phyloP scores from a whole-genome alignment of 495 filamentous ascomycete species.

The Aspergillus mulundensis region DNA sequence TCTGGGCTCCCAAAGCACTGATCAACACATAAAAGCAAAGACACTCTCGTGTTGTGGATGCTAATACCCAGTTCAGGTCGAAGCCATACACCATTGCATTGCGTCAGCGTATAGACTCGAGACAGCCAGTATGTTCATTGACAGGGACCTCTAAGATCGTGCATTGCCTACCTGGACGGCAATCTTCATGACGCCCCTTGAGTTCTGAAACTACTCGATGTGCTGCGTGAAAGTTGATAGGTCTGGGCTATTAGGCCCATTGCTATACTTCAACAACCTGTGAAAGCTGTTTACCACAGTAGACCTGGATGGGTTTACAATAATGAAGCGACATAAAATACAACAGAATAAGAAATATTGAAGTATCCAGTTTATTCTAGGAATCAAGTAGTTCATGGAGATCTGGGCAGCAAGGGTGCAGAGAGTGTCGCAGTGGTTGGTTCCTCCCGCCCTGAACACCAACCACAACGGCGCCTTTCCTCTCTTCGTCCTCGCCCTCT shows the following conservation, averaged over 20 bases:
- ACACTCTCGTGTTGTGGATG: too few relatives aligned
- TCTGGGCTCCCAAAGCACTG: neutral
- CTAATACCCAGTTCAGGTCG: too few relatives aligned
- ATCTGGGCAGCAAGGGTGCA: neutral
- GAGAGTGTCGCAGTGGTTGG: slow-evolving; percentile 3
- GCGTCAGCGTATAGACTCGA: too few relatives aligned
- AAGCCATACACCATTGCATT: too few relatives aligned
- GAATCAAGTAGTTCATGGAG: neutral
- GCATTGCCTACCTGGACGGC: too few relatives aligned
- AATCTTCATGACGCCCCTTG: neutral
- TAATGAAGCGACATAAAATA: neutral
- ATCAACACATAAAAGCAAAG: too few relatives aligned
- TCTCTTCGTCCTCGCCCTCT: slow-evolving; percentile 13
- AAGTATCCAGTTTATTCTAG: neutral
- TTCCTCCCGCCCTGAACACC: slow-evolving; percentile 9
- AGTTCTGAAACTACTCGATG: neutral
- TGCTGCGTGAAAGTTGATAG: neutral
- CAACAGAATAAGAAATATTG: neutral
- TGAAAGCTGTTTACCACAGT: neutral
- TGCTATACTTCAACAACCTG: neutral
- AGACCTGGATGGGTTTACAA: neutral
- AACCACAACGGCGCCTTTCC: slow-evolving; percentile 13
- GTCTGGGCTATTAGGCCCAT: too few relatives aligned
- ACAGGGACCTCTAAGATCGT: too few relatives aligned
- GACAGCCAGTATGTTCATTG: too few relatives aligned